Conservation (phyloP, 345 rosid genomes). For the Reutealis trisperma region DNA sequence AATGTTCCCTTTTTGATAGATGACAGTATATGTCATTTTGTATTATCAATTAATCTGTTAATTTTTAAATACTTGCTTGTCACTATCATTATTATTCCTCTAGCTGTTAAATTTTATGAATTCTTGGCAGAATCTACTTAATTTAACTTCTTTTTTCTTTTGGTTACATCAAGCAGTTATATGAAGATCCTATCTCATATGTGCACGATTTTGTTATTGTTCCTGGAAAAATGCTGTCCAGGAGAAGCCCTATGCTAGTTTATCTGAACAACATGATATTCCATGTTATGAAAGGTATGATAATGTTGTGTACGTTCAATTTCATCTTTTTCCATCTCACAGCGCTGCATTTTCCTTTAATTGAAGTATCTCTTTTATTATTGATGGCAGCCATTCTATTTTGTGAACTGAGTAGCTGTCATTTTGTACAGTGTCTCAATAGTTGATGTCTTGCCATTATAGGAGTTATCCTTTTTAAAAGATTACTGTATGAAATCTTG, state of each 20-base stretch:
- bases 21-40: not conserved
- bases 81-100: too few relatives aligned
- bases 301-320: not conserved
- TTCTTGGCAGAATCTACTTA: not conserved
- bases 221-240: slow-evolving; percentile 74
- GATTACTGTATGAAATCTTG: not conserved
- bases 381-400: not conserved
- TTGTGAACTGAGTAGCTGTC: not conserved
- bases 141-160: slow-evolving; percentile 7
- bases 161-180: slow-evolving; percentile 48
- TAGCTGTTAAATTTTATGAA: not conserved
- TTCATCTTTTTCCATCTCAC: not conserved
- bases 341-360: not conserved
- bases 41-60: not conserved
- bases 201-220: slow-evolving; percentile 61
- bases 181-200: slow-evolving; percentile 66
- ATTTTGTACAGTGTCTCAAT: not conserved
- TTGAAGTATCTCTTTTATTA: not conserved
- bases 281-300: slow-evolving; percentile 61
- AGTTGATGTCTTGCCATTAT: not conserved
- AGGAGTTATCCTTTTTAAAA: not conserved
- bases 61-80: not conserved
- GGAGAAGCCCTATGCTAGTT: slow-evolving; percentile 70
- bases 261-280: slow-evolving; percentile 69
- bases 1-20: not conserved